These are phyloP conservation scores for Aurinia saxatilis DNA, from an alignment of 345 rosid genomes.

Conservation along the genomic window DNA sequence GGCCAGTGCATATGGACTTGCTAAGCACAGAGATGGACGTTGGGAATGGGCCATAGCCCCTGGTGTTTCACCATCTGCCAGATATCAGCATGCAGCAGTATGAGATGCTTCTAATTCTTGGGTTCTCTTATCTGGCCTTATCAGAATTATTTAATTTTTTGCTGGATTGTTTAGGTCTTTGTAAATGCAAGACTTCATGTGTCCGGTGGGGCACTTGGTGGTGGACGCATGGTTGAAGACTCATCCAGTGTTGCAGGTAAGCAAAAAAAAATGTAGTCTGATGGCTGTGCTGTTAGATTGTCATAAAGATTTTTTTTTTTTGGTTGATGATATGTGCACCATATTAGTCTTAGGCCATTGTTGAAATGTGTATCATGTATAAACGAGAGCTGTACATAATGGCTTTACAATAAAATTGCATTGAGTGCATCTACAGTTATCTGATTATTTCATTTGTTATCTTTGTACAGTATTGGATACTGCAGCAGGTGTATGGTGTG, in stretches of 20 bases:
- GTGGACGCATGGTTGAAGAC: constrained; percentile 97
- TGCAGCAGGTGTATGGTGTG: constrained; percentile 98
- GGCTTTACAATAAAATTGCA: not conserved
- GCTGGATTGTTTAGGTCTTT: constrained; percentile 50
- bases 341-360: constrained; percentile 8
- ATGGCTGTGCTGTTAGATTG: constrained; percentile 9
- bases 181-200: constrained; percentile 95
- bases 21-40: constrained; percentile 95
- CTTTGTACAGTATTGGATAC: constrained; percentile 76
- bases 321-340: not conserved
- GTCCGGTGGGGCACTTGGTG: constrained; percentile 97
- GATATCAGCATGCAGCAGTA: constrained; percentile 98
- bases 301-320: not conserved
- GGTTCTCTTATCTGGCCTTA: not conserved
- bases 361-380: constrained; percentile 2
- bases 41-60: constrained; percentile 99
- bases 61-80: constrained; percentile 90
- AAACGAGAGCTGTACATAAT: not conserved
- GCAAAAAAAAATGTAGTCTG: constrained; percentile 8
- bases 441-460: constrained; percentile 16
- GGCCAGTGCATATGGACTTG: constrained; percentile 96
- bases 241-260: constrained; percentile 91
- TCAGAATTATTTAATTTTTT: constrained; percentile 10
- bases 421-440: not conserved
- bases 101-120: constrained; percentile 22